Percentiles rank a stretch among this genome's conserved stretches.
phyloP scores from a whole-genome alignment of 805 yeast species.

The Pichia phayaonensis region DNA sequence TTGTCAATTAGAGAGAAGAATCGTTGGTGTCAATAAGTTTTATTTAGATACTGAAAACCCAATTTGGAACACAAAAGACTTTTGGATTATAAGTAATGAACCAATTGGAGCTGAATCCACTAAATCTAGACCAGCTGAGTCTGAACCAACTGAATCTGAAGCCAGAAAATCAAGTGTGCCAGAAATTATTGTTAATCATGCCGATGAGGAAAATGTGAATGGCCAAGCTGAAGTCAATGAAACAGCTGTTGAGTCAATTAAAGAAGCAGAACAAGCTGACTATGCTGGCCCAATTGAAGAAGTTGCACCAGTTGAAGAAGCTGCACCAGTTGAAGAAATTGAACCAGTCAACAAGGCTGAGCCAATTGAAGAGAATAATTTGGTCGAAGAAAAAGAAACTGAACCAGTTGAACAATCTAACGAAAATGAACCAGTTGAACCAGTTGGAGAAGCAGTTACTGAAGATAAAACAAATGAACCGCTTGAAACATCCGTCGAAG shows the following conservation, averaged over 20 bases:
- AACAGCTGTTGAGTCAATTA: neutral
- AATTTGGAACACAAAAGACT: slow-evolving; percentile 38
- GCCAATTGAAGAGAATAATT: neutral
- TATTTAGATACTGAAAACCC: slow-evolving; percentile 50
- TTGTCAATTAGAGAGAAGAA: slow-evolving; percentile 79
- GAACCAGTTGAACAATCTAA: neutral
- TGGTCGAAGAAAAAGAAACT: neutral
- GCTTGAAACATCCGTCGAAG: neutral
- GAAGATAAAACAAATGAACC: neutral
- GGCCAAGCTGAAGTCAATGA: neutral
- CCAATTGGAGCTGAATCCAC: neutral
- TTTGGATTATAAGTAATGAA: slow-evolving; percentile 21
- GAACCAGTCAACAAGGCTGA: neutral
- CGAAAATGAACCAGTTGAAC: neutral
- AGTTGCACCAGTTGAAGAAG: neutral
- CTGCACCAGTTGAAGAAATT: neutral
- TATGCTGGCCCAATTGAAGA: slow-evolving; percentile 6
- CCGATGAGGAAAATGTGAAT: neutral
- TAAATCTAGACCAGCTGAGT: no score
- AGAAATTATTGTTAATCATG: neutral
- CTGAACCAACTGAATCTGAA: neutral
- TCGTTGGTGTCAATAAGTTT: slow-evolving; percentile 88
- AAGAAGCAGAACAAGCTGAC: neutral
- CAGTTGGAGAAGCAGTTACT: neutral
- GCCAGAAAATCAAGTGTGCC: neutral